Percentiles rank a stretch among this genome's conserved stretches.
These are phyloP conservation scores for Tetrastigma voinierianum DNA, from an alignment of 164 flowering plant species.

Conservation along the genomic window DNA sequence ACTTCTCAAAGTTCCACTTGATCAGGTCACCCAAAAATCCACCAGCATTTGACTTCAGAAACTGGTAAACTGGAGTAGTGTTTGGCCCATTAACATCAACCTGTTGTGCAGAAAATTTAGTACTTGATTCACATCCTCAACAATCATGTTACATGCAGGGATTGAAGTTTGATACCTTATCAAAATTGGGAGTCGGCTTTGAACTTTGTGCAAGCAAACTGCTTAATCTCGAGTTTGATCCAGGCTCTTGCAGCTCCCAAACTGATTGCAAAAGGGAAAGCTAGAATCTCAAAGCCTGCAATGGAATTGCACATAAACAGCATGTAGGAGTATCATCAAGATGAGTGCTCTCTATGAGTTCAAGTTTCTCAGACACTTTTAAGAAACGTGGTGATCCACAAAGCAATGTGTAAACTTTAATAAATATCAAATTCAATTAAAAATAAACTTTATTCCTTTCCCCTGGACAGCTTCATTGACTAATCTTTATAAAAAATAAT, in stretches of 20 bases:
- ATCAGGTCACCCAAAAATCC: conserved; percentile 82
- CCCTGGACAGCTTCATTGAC: no score
- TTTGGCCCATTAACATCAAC: conserved; percentile 93
- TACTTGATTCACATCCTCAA: neutral
- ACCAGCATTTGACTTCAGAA: conserved; percentile 78
- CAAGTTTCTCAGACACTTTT: no score
- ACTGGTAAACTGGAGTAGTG: conserved; percentile 90
- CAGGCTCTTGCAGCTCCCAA: conserved; percentile 94
- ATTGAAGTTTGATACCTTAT: conserved; percentile 49
- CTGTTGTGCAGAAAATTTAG: conserved; percentile 29
- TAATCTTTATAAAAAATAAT: no score
- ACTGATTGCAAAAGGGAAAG: conserved; percentile 96
- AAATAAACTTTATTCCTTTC: no score
- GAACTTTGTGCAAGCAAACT: conserved; percentile 84
- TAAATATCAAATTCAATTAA: no score
- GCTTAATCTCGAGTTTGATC: conserved; percentile 79
- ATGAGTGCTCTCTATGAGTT: no score
- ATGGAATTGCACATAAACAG: neutral
- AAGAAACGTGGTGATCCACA: no score
- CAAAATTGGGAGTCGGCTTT: conserved; percentile 96
- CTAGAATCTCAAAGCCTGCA: conserved; percentile 89
- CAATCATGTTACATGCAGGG: neutral
- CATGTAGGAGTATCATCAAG: neutral
- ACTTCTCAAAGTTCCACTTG: conserved; percentile 99
- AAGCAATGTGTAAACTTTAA: no score